These are phyloP conservation scores for Parvularia atlantis DNA, from an alignment of 78 protist genomes.

Conservation along the genomic window DNA sequence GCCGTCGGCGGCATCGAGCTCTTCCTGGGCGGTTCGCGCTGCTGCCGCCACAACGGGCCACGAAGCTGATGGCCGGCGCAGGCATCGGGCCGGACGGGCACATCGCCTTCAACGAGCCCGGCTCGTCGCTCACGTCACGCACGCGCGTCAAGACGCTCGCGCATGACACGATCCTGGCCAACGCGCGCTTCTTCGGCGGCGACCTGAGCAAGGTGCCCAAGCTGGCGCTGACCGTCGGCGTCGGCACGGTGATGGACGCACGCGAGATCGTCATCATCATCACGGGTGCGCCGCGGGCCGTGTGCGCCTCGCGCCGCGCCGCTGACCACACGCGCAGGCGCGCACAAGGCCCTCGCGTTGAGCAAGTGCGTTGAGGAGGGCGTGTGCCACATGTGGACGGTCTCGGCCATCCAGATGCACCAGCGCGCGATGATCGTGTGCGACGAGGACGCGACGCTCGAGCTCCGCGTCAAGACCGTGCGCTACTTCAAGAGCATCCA, in stretches of 20 bases:
- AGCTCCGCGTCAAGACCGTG: constrained; percentile 66
- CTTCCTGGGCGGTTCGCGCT: constrained; percentile 54
- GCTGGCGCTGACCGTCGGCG: constrained; percentile 81
- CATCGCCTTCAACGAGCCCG: constrained; percentile 91
- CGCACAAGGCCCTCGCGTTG: constrained; percentile 62
- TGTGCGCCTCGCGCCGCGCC: no score
- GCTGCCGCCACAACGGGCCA: not conserved
- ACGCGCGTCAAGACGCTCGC: constrained; percentile 75
- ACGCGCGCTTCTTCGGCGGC: constrained; percentile 67
- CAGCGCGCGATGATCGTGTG: constrained; percentile 49
- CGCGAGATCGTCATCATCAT: constrained; percentile 58
- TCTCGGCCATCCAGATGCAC: not conserved
- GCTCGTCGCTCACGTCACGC: constrained; percentile 46
- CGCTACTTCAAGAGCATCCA: constrained; percentile 60
- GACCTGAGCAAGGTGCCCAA: constrained; percentile 68
- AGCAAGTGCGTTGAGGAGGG: constrained; percentile 59
- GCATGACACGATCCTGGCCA: constrained; percentile 58
- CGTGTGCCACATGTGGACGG: constrained; percentile 72
- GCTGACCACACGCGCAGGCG: no score
- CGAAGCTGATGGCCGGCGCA: not conserved
- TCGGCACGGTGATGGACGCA: constrained; percentile 75
- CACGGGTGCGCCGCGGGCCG: no score
- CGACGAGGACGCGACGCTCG: constrained; percentile 70
- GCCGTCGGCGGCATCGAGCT: constrained; percentile 68
- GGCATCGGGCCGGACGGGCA: constrained; percentile 81